Evolutionary conservation across 2,329 filamentous ascomycete genomes (phyloP).

Genomic region (Chaetomium globosum): DNA sequence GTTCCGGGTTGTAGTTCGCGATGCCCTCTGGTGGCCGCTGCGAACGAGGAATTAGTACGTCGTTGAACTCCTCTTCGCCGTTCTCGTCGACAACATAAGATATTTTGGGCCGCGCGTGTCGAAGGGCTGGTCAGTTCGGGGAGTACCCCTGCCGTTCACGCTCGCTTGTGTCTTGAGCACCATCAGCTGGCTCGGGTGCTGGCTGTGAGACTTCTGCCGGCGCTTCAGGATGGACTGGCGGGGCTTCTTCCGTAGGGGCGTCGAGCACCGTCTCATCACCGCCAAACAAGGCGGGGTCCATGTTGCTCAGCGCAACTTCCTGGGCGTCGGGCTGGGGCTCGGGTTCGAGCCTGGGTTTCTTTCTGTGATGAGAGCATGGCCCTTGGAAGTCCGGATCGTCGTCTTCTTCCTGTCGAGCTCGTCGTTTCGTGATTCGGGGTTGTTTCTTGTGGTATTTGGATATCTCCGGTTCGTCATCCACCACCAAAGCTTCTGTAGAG

Average conservation of each 20-base stretch:
- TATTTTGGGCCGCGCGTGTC: slow-evolving; percentile 55
- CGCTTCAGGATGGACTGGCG: slow-evolving; percentile 19
- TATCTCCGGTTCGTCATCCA: slow-evolving; percentile 49
- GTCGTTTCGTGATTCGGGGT: slow-evolving; percentile 56
- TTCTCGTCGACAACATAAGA: slow-evolving; percentile 57
- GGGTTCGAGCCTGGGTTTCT: slow-evolving; percentile 46
- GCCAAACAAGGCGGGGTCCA: slow-evolving; percentile 57
- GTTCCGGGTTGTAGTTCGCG: slow-evolving; percentile 30
- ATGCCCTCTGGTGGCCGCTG: slow-evolving; percentile 31
- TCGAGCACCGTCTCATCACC: slow-evolving; percentile 33
- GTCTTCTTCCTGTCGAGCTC: slow-evolving; percentile 56
- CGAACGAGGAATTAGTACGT: slow-evolving; percentile 39
- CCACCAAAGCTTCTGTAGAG: slow-evolving; percentile 47
- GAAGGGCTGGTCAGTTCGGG: slow-evolving; percentile 52
- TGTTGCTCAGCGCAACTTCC: slow-evolving; percentile 46
- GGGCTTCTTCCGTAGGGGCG: slow-evolving; percentile 27
- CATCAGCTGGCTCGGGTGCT: slow-evolving; percentile 13
- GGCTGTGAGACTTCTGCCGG: slow-evolving; percentile 18
- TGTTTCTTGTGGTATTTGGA: slow-evolving; percentile 60
- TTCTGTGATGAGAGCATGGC: slow-evolving; percentile 48
- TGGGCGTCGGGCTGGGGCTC: slow-evolving; percentile 42
- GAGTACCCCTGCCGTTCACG: slow-evolving; percentile 40
- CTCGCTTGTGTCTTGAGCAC: slow-evolving; percentile 6
- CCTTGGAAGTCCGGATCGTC: slow-evolving; percentile 58
- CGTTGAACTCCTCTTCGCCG: slow-evolving; percentile 50